A percentile compares a stretch with the other conserved stretches of the same genome.
phyloP scores from a whole-genome alignment of 1,284 basidiomycete genomes.

The Calocybe gambosa region DNA sequence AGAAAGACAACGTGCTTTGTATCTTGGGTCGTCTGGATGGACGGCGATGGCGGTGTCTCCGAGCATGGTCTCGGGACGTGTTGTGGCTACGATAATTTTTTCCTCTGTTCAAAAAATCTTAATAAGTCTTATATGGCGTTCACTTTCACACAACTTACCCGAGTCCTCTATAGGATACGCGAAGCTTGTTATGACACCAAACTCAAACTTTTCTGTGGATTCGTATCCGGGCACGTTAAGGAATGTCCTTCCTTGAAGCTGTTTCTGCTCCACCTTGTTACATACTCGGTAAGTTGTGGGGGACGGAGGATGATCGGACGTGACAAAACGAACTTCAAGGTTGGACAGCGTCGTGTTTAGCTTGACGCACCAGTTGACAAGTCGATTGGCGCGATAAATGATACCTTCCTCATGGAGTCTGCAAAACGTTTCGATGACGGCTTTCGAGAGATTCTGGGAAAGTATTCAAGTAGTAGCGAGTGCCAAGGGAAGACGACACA shows the following conservation, averaged over 20 bases:
- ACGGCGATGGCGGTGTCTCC: conserved; percentile 98
- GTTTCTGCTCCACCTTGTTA: conserved; percentile 85
- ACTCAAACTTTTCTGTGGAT: conserved; percentile 91
- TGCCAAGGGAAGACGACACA: neutral
- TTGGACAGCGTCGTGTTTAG: conserved; percentile 97
- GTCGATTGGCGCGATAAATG: conserved; percentile 92
- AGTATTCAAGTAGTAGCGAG: neutral
- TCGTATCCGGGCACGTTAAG: conserved; percentile 94
- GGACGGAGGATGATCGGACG: neutral
- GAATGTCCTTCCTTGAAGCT: conserved; percentile 84
- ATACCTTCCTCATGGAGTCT: conserved; percentile 89
- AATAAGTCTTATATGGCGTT: neutral
- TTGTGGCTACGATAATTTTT: conserved; percentile 91
- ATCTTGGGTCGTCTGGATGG: conserved; percentile 91
- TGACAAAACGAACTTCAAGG: conserved; percentile 60
- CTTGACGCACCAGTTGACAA: conserved; percentile 98
- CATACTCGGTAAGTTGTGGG: neutral
- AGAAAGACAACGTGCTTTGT: conserved; percentile 40
- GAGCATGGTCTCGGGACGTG: conserved; percentile 98
- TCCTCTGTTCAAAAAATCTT: conserved; percentile 53
- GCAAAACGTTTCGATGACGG: conserved; percentile 92
- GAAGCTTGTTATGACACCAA: conserved; percentile 95
- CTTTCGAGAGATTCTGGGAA: conserved; percentile 67
- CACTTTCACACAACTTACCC: conserved; percentile 35
- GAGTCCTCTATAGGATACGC: conserved; percentile 88